Evolutionary conservation across 352 stramenopile species (phyloP).

Genomic region (Phytophthora citrophthora): DNA sequence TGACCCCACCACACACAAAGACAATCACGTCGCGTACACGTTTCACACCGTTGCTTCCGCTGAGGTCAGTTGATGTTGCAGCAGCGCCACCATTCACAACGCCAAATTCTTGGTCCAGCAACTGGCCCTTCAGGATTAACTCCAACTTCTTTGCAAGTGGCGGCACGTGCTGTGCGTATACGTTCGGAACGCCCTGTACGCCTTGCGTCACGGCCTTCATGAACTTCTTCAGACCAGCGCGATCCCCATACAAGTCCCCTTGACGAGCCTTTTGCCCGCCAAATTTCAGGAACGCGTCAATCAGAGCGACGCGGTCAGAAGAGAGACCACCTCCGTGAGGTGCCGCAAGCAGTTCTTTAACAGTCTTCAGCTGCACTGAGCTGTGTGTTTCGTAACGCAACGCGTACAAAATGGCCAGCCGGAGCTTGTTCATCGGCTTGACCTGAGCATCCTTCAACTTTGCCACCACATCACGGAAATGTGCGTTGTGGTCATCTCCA

Average conservation of each 20-base stretch:
- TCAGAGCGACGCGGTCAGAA: constrained; percentile 55
- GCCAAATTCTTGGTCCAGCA: constrained; percentile 87
- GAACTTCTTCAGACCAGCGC: constrained; percentile 83
- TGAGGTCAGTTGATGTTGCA: constrained; percentile 41
- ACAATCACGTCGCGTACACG: constrained; percentile 97
- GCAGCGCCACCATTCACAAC: constrained; percentile 94
- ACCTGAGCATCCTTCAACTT: constrained; percentile 86
- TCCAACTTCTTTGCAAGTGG: constrained; percentile 95
- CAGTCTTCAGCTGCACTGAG: constrained; percentile 79
- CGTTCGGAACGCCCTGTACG: constrained; percentile 96
- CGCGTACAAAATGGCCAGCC: constrained; percentile 98
- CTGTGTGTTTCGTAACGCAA: constrained; percentile 97
- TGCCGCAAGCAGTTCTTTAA: constrained; percentile 72
- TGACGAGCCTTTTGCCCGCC: constrained; percentile 64
- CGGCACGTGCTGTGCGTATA: constrained; percentile 99
- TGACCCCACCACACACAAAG: constrained; percentile 98
- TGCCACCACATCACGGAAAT: constrained; percentile 82
- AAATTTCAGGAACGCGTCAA: constrained; percentile 79
- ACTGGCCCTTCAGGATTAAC: constrained; percentile 76
- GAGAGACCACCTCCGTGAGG: constrained; percentile 45
- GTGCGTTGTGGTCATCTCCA: constrained; percentile 80
- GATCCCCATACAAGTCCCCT: constrained; percentile 85
- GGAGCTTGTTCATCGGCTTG: constrained; percentile 97
- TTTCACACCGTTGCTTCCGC: constrained; percentile 95
- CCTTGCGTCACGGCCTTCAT: constrained; percentile 94